Conservation (phyloP, 805 yeast genomes). For the Saccharomycopsis selenospora region DNA sequence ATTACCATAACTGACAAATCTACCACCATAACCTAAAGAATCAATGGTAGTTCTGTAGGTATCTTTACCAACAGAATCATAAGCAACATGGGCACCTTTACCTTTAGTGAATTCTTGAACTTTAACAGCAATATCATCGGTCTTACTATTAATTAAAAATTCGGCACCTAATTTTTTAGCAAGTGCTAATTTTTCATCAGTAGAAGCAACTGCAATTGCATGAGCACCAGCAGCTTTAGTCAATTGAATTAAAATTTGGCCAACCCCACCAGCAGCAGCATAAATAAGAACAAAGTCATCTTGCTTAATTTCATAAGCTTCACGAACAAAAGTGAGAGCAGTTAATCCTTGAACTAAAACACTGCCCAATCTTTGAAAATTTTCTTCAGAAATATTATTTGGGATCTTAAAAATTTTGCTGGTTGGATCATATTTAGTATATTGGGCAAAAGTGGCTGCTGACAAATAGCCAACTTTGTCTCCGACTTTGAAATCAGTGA, state of each 20-base stretch:
- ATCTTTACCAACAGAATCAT: constrained; percentile 73
- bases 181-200: constrained; percentile 57
- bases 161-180: constrained; percentile 78
- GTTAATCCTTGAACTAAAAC: constrained; percentile 68
- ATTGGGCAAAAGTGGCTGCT: constrained; percentile 62
- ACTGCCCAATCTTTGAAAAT: constrained; percentile 51
- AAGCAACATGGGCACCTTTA: constrained; percentile 60
- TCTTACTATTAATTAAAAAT: constrained; percentile 46
- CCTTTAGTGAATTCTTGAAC: constrained; percentile 57
- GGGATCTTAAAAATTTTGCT: constrained; percentile 44
- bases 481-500: constrained; percentile 50
- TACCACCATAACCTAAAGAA: constrained; percentile 61
- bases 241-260: constrained; percentile 63
- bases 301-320: constrained; percentile 57
- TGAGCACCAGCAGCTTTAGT: constrained; percentile 59
- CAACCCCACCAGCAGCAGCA: constrained; percentile 97
- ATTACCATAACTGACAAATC: constrained; percentile 73
- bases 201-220: constrained; percentile 80
- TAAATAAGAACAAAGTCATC: constrained; percentile 72
- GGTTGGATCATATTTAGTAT: constrained; percentile 41
- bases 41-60: constrained; percentile 60
- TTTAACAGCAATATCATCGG: constrained; percentile 48
- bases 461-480: constrained; percentile 60
- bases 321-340: constrained; percentile 61
- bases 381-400: constrained; percentile 38